phyloP scores from a whole-genome alignment of 768 basidiomycete species.

The Phanerochaete sordida region DNA sequence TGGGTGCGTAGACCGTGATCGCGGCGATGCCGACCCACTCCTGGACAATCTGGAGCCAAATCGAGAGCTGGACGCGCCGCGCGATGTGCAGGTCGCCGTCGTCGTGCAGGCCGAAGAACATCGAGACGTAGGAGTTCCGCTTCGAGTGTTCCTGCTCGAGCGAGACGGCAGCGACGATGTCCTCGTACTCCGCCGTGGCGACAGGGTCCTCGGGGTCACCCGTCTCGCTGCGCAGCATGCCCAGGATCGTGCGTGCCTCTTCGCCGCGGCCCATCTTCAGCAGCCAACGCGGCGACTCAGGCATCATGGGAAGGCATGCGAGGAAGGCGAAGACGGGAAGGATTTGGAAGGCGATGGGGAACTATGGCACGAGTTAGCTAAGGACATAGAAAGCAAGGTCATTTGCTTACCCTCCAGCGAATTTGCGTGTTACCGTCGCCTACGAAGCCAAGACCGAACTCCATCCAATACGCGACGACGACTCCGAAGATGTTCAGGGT shows the following conservation, averaged over 20 bases:
- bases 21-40: conserved; percentile 47
- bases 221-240: conserved; percentile 29
- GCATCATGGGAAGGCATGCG: conserved; percentile 13
- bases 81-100: conserved; percentile 39
- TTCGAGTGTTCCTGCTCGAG: conserved; percentile 37
- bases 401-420: conserved; percentile 27
- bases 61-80: conserved; percentile 38
- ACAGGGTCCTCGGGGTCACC: conserved; percentile 21
- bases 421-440: conserved; percentile 39
- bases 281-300: conserved; percentile 32
- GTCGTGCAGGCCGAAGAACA: conserved; percentile 36
- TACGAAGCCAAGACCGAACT: conserved; percentile 42
- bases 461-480: conserved; percentile 43
- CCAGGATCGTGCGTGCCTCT: conserved; percentile 35
- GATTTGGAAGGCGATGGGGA: conserved; percentile 44
- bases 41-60: conserved; percentile 45
- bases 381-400: background rate
- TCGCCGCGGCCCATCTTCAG: conserved; percentile 35
- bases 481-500: conserved; percentile 39
- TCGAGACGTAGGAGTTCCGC: conserved; percentile 40
- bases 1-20: conserved; percentile 43
- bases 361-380: conserved; percentile 18
- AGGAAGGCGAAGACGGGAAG: conserved; percentile 38
- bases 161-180: conserved; percentile 35
- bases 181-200: conserved; percentile 32